phyloP scores from a whole-genome alignment of 2,329 filamentous ascomycete genomes.

The Domatiomyces globalis region DNA sequence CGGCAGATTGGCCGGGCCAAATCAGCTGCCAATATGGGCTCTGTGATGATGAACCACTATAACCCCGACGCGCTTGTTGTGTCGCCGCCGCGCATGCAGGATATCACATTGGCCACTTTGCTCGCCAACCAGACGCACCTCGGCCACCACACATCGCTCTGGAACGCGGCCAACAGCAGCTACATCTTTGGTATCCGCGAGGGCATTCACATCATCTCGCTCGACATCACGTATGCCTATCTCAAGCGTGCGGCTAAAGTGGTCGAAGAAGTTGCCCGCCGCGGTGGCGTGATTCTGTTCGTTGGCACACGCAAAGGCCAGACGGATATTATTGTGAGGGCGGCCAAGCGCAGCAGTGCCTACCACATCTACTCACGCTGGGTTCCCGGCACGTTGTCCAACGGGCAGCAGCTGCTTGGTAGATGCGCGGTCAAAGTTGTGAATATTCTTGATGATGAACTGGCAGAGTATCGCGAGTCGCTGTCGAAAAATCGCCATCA shows the following conservation, averaged over 20 bases:
- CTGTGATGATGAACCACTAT: constrained; percentile 2
- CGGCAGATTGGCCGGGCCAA: not conserved
- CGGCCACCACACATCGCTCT: constrained; percentile 77
- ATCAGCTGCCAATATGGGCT: not conserved
- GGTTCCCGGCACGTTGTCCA: constrained; percentile 84
- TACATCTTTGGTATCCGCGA: constrained; percentile 88
- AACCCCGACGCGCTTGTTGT: constrained; percentile 28
- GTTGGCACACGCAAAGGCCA: constrained; percentile 77
- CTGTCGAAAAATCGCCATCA: constrained; percentile 48
- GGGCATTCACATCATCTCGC: constrained; percentile 81
- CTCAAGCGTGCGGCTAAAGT: constrained; percentile 87
- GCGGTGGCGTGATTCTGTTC: constrained; percentile 76
- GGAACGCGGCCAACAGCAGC: constrained; percentile 86
- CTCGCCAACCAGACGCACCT: constrained; percentile 79
- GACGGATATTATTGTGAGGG: constrained; percentile 63
- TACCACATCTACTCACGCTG: constrained; percentile 89
- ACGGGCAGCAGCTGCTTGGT: constrained; percentile 76
- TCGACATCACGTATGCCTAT: constrained; percentile 78
- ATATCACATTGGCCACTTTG: constrained; percentile 80
- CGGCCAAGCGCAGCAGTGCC: constrained; percentile 60
- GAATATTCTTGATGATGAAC: constrained; percentile 54
- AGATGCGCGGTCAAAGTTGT: constrained; percentile 58
- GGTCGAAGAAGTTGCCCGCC: constrained; percentile 69
- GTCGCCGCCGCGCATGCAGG: constrained; percentile 60
- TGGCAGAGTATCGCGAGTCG: constrained; percentile 44